These are phyloP conservation scores for Colletotrichum sp. DNA, from an alignment of 2,329 filamentous ascomycete genomes.

Conservation along the genomic window DNA sequence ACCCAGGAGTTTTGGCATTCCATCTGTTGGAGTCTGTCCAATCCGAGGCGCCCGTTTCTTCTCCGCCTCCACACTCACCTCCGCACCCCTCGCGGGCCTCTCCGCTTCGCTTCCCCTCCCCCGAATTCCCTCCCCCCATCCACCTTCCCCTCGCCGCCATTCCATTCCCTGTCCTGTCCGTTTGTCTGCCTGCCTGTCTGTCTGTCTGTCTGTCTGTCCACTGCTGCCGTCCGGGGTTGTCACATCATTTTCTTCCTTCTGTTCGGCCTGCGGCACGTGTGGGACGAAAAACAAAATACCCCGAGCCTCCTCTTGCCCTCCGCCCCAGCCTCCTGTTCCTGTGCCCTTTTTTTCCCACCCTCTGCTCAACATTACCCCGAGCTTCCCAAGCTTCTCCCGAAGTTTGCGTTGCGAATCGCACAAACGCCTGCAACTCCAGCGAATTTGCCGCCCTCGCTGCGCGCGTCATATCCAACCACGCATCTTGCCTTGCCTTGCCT, in stretches of 20 bases:
- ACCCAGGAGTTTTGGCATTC: neutral
- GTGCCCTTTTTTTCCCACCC: constrained; percentile 26
- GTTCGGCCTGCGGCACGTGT: constrained; percentile 1
- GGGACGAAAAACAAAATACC: constrained; percentile 19
- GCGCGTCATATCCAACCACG: constrained; percentile 32
- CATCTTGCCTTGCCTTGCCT: neutral
- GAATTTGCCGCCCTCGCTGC: constrained; percentile 22
- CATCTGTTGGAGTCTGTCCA: neutral
- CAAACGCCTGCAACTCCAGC: constrained; percentile 11
- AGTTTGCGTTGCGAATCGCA: constrained; percentile 4
- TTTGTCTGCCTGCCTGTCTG: neutral
- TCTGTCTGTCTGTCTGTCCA: neutral
- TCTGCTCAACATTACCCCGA: constrained; percentile 55
- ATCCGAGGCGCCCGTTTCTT: neutral
- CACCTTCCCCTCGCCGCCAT: neutral
- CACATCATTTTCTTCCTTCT: neutral
- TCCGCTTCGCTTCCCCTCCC: neutral
- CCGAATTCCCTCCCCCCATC: neutral
- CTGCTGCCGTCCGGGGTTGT: neutral
- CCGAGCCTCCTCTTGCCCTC: constrained; percentile 18
- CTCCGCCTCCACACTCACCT: constrained; percentile 6
- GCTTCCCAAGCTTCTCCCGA: constrained; percentile 24
- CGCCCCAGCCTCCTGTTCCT: constrained; percentile 5
- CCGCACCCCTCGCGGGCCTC: neutral
- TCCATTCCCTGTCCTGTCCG: neutral